phyloP scores from a whole-genome alignment of 2,329 filamentous ascomycete genomes.

The Sporothrix euskadiensis region DNA sequence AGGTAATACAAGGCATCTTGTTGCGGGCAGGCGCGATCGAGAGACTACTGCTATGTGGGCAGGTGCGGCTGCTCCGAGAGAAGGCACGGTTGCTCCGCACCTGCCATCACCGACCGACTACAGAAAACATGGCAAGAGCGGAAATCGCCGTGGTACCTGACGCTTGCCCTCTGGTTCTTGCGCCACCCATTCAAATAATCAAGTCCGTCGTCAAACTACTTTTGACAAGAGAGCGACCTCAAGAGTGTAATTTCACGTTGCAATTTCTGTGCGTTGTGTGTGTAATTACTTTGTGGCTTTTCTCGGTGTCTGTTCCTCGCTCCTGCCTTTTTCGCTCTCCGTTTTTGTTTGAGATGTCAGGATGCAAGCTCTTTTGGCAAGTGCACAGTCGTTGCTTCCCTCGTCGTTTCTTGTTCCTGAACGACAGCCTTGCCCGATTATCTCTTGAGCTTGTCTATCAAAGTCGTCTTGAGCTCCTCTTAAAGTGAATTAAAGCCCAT shows the following conservation, averaged over 20 bases:
- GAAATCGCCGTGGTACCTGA: background rate
- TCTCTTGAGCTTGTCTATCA: background rate
- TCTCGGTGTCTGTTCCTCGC: background rate
- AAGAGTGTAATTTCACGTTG: background rate
- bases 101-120: background rate
- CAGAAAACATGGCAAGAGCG: background rate
- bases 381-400: slow-evolving; percentile 11
- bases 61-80: slow-evolving; percentile 10
- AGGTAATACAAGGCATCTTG: background rate
- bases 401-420: background rate
- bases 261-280: background rate
- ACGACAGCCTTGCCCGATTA: background rate
- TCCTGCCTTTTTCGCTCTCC: background rate
- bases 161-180: background rate
- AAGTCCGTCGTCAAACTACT: background rate
- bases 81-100: background rate
- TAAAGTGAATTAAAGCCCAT: background rate
- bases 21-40: background rate
- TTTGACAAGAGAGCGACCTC: background rate
- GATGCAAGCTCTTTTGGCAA: slow-evolving; percentile 9
- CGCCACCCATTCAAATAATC: background rate
- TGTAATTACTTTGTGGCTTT: background rate
- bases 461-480: background rate
- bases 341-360: background rate
- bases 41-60: slow-evolving; percentile 8